These are phyloP conservation scores for Xylaria cubensis DNA, from an alignment of 495 filamentous ascomycete genomes.

Conservation along the genomic window DNA sequence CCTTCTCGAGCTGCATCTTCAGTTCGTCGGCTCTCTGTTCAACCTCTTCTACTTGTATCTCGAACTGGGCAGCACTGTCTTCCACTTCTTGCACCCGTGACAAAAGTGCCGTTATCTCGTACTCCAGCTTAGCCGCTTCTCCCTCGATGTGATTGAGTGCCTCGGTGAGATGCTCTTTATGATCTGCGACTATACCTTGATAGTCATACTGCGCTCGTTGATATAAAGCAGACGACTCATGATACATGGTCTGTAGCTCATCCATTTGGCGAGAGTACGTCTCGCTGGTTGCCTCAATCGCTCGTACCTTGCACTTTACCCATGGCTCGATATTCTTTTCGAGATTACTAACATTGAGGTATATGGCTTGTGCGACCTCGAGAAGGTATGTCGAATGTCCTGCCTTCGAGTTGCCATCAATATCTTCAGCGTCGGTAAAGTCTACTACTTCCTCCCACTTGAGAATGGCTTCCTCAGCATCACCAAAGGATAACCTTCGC, in stretches of 20 bases:
- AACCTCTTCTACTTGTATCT: constrained; percentile 77
- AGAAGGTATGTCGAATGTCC: constrained; percentile 49
- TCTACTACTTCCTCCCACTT: constrained; percentile 64
- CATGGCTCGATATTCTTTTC: constrained; percentile 64
- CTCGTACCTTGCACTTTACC: constrained; percentile 68
- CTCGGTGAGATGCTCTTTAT: constrained; percentile 72
- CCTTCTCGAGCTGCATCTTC: constrained; percentile 67
- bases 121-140: constrained; percentile 87
- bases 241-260: constrained; percentile 70
- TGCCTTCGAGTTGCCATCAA: constrained; percentile 33
- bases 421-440: constrained; percentile 37
- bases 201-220: constrained; percentile 67
- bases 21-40: constrained; percentile 77
- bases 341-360: constrained; percentile 54
- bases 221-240: constrained; percentile 70
- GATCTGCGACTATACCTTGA: constrained; percentile 69
- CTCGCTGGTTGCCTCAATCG: constrained; percentile 68
- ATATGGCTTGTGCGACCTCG: constrained; percentile 68
- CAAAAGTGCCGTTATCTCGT: constrained; percentile 82
- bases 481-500: constrained; percentile 84
- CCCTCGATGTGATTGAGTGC: constrained; percentile 81
- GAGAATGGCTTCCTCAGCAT: constrained; percentile 87
- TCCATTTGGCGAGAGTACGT: constrained; percentile 65
- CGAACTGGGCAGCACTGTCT: constrained; percentile 80
- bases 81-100: constrained; percentile 90